Base-by-base conservation (phyloP, 306 rosid species). In the Lathyrus oleraceus region DNA sequence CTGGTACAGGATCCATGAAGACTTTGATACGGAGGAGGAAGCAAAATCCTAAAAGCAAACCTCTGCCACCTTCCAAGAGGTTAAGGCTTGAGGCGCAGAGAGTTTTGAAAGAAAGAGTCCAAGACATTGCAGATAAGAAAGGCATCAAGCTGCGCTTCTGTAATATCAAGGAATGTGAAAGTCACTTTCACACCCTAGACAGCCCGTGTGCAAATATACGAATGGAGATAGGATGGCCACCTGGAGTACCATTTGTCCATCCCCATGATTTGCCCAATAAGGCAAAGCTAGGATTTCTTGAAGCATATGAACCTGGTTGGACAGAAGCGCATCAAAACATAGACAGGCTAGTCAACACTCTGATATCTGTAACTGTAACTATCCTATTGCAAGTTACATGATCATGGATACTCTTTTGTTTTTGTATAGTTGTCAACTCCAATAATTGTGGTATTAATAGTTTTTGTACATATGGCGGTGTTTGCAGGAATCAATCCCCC, bases 231-330 rank as follows among this genome's bases (percentile, higher is more conserved):
- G 97, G 92, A 61, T 94, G 97, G 99, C 99, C 99, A 3, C 87
- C 78, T 52, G 99, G 92, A 54, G 99, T 94, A 72, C 99, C 99
- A 65, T 94, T 94, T 74, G 99, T 94, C 47, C 99, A 94, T 79
- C 99, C 97, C 74, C 99, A 94, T 61, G 99, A 94, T 83, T 83
- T 94, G 57, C 99, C 99, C 14, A 94, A 94, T 52, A 91, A 94
- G 83, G 97, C 99, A 62, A 94, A 94, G 87, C 88, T 94, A 62
- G 95, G 92, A 75, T 94, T 94, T 74, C 97, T 91, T 39, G 99
- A 91, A 75, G 97, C 99, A 14, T 94, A 88, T 71, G 99, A 94
- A 84, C 99, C 99, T 65, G 99, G 97, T 83, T 94, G 99, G 99
- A 80, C 97, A 44, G 96, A 85, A 72, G 88, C 92, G 27, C 97